A percentile compares a stretch with the other conserved stretches of the same genome.
Conservation (phyloP, 192 early-diverging fungal genomes). For the Podochytrium sp. region DNA sequence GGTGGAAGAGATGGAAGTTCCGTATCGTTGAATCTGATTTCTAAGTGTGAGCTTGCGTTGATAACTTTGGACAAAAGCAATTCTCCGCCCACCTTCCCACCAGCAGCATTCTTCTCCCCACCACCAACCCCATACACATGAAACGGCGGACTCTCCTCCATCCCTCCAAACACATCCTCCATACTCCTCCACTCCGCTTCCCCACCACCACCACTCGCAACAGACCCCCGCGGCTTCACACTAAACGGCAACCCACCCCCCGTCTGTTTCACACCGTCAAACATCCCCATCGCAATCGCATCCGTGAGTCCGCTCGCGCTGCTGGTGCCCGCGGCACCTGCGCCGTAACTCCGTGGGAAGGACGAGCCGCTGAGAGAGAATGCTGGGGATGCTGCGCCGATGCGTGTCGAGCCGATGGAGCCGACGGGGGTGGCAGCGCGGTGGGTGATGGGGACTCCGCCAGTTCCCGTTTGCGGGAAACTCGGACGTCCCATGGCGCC, state of each 20-base stretch:
- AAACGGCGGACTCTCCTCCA: slow-evolving; percentile 29
- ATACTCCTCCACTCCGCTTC: background rate
- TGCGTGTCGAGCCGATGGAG: background rate
- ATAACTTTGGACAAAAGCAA: background rate
- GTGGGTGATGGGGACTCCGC: background rate
- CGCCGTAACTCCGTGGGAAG: slow-evolving; percentile 14
- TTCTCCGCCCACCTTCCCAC: slow-evolving; percentile 10
- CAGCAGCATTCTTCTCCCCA: background rate
- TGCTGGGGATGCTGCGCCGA: background rate
- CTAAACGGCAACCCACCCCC: slow-evolving; percentile 9
- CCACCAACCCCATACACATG: slow-evolving; percentile 15
- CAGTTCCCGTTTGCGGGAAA: background rate
- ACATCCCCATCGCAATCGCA: slow-evolving; percentile 26
- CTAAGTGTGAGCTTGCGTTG: no score
- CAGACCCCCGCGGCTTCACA: background rate
- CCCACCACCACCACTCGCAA: background rate
- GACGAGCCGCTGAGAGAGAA: slow-evolving; percentile 11
- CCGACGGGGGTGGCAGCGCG: background rate
- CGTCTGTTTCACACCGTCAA: slow-evolving; percentile 9
- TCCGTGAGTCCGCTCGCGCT: slow-evolving; percentile 6
- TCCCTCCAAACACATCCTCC: slow-evolving; percentile 6
- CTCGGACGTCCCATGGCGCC: background rate
- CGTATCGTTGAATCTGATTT: slow-evolving; percentile 4
- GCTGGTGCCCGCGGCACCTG: background rate
- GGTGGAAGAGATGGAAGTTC: slow-evolving; percentile 20